These are phyloP conservation scores for Amaranthus tricolor DNA, from an alignment of 179 eudicot genomes.

Conservation along the genomic window DNA sequence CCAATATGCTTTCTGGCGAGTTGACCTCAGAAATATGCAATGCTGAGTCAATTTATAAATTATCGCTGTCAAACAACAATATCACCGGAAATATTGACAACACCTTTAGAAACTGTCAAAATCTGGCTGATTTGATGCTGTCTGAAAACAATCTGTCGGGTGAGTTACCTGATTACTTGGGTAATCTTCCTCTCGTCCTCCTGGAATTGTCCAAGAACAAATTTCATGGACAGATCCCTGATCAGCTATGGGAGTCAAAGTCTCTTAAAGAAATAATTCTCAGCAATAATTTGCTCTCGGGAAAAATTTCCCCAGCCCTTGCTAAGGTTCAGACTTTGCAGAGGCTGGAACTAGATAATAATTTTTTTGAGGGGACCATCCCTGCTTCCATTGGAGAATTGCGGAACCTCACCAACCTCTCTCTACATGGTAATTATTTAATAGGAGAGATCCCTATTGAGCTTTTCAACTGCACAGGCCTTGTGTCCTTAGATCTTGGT, in stretches of 20 bases:
- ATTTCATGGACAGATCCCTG: slow-evolving; percentile 65
- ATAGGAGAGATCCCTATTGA: slow-evolving; percentile 66
- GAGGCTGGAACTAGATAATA: slow-evolving; percentile 77
- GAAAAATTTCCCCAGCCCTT: slow-evolving; percentile 48
- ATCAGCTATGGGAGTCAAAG: slow-evolving; percentile 66
- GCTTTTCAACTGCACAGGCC: slow-evolving; percentile 59
- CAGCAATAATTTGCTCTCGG: slow-evolving; percentile 57
- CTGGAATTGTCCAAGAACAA: slow-evolving; percentile 68
- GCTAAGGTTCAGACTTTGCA: slow-evolving; percentile 47
- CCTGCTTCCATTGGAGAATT: slow-evolving; percentile 66
- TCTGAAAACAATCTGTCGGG: slow-evolving; percentile 71
- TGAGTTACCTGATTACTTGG: slow-evolving; percentile 66
- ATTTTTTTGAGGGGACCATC: slow-evolving; percentile 63
- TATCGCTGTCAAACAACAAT: slow-evolving; percentile 61
- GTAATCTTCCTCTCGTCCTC: slow-evolving; percentile 60
- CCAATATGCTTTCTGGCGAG: slow-evolving; percentile 74
- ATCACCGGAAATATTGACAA: slow-evolving; percentile 60
- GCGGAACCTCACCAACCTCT: slow-evolving; percentile 76
- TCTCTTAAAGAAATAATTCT: slow-evolving; percentile 67
- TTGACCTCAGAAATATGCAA: slow-evolving; percentile 61
- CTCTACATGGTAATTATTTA: slow-evolving; percentile 69
- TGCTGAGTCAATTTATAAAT: slow-evolving; percentile 32
- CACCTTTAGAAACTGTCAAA: slow-evolving; percentile 52
- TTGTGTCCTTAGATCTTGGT: slow-evolving; percentile 80
- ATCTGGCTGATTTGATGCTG: slow-evolving; percentile 54